phyloP scores from a whole-genome alignment of 1,284 basidiomycete species.

The Apiotrichum porosum region DNA sequence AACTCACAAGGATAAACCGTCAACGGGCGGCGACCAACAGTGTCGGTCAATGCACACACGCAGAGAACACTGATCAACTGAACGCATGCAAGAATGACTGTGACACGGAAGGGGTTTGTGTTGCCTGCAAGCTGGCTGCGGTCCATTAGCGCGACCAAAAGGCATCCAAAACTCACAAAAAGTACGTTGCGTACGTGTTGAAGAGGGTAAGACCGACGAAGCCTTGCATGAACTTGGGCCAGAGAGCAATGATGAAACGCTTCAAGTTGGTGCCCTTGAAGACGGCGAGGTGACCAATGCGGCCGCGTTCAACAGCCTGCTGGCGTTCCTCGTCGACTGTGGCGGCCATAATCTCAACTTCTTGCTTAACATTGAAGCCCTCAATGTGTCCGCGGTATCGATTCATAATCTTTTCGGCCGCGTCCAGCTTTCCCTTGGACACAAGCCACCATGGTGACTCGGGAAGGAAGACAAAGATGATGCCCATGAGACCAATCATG shows the following conservation, averaged over 20 bases:
- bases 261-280: constrained; percentile 26
- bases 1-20: constrained; percentile 22
- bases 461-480: constrained; percentile 31
- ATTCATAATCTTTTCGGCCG: constrained; percentile 18
- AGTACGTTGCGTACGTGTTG: constrained; percentile 25
- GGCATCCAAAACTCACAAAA: constrained; percentile 16
- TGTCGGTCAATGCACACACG: constrained; percentile 17
- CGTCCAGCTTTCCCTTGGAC: constrained; percentile 19
- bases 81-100: constrained; percentile 32
- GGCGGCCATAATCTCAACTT: constrained; percentile 23
- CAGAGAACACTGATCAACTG: constrained; percentile 21
- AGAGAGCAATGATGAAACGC: constrained; percentile 29
- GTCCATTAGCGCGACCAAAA: constrained; percentile 9
- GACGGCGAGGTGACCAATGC: constrained; percentile 16
- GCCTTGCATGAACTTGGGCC: constrained; percentile 29
- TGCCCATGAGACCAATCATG: constrained; percentile 25
- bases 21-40: constrained; percentile 25
- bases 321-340: constrained; percentile 24
- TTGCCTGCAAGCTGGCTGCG: constrained; percentile 27
- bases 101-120: constrained; percentile 30
- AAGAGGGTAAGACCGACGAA: constrained; percentile 23
- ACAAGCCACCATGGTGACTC: constrained; percentile 36
- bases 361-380: constrained; percentile 18
- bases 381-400: constrained; percentile 12
- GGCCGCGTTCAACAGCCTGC: constrained; percentile 8